Evolutionary conservation across 1,284 basidiomycete species (phyloP), one percentile per base, ranked within the genome.

Genomic region (Stygiomarasmius scandens): DNA sequence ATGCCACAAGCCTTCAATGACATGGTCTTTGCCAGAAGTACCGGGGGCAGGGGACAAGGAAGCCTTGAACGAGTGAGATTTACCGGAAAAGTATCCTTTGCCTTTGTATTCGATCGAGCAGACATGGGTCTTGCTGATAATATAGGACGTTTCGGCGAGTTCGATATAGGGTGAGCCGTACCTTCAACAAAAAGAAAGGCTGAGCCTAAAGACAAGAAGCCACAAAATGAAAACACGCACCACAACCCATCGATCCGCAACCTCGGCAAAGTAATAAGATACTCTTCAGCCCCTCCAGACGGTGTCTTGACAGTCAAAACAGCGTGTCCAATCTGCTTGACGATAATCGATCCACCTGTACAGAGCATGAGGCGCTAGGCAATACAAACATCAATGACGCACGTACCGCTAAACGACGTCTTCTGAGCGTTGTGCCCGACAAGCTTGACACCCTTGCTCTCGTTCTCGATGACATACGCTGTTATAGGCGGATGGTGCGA

Each of bases 311-410:
- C 81, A 12, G 85, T 90, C 44, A 99, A 78, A 27, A 92, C 75
- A 5, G 96, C 96, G 67, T 99, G 96, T 5, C 96, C 96, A 62
- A 98, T 91, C 75, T 99, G 96, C 75, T 93, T 95, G 54, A 99
- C 96, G 74, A 86, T 88, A 62, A 90, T 89, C 54, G 83, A 84
- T 25, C 86, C 87, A 59, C 76, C 84, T 86, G 44, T 46, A 24
- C 6, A 20, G 46, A n/a, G 29, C 38, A 23, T 60, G 36, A 63
- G 54, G 25, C n/a, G n/a, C n/a, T n/a, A n/a, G n/a, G n/a, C n/a
- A n/a, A n/a, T 3, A 52, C 11, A 41, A 16, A 9, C 38, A 46
- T 54, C 12, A 24, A 11, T 29, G 27, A 36, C 52, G 5, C 24
- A 52, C 14, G 58, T 65, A 89, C 89, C 83, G 61, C 88, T 87